These are phyloP conservation scores for Fusarium veterinarium DNA, from an alignment of 2,329 filamentous ascomycete genomes.

Conservation along the genomic window DNA sequence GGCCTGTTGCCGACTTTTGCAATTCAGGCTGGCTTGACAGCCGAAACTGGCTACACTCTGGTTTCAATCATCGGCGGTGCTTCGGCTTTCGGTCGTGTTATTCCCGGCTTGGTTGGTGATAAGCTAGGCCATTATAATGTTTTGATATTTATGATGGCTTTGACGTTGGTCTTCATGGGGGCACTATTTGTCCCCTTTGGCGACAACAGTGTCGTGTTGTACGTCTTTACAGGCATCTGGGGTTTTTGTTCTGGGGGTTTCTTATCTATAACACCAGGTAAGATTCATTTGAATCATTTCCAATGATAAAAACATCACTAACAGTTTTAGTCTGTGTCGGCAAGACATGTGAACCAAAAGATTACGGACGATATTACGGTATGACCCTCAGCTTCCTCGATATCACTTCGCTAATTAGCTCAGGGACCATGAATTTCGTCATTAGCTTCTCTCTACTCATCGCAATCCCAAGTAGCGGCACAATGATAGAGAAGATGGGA, in stretches of 20 bases:
- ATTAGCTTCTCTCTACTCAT: conserved; percentile 9
- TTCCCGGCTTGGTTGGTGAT: background rate
- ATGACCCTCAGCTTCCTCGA: fast-evolving
- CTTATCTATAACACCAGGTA: conserved; percentile 5
- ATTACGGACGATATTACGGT: conserved; percentile 17
- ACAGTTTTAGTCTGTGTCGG: background rate
- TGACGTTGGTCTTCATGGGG: conserved; percentile 3
- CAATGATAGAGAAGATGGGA: conserved; percentile 13
- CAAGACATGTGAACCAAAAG: conserved; percentile 15
- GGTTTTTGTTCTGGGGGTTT: background rate
- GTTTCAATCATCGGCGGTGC: conserved; percentile 5
- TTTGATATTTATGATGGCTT: conserved; percentile 4
- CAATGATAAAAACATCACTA: background rate
- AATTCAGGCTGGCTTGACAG: background rate
- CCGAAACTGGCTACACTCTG: background rate
- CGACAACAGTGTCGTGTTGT: background rate
- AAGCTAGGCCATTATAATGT: conserved; percentile 12
- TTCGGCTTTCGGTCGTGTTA: background rate
- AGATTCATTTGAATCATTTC: background rate
- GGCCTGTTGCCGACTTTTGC: conserved; percentile 10
- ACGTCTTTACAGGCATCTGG: conserved; percentile 6
- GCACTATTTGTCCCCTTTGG: conserved; percentile 7
- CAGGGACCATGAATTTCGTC: conserved; percentile 12
- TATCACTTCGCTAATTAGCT: background rate
- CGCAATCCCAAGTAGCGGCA: conserved; percentile 7